phyloP scores from a whole-genome alignment of 257 asterid species.

The Ajuga chamaepitys region DNA sequence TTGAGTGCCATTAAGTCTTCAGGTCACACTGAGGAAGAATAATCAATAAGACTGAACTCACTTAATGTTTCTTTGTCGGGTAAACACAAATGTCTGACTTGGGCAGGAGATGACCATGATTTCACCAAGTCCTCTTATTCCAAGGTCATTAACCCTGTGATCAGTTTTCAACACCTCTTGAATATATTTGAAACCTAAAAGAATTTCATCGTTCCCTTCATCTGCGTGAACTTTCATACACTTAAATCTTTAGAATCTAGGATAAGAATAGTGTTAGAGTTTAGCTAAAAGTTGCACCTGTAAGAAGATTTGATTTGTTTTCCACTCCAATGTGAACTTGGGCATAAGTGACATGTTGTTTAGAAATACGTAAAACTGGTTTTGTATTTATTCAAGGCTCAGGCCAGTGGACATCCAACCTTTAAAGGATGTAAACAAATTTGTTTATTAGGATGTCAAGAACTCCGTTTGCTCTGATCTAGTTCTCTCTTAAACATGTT shows the following conservation, averaged over 20 bases:
- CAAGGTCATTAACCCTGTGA: background rate
- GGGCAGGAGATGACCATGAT: background rate
- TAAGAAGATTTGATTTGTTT: background rate
- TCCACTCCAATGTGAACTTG: background rate
- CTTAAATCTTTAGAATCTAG: background rate
- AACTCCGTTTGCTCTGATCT: background rate
- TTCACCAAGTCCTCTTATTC: background rate
- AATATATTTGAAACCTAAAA: background rate
- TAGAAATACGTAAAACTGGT: background rate
- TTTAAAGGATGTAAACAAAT: background rate
- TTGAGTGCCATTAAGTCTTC: background rate
- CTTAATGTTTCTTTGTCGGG: background rate
- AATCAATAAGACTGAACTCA: background rate
- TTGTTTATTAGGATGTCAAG: background rate
- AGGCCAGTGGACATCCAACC: background rate
- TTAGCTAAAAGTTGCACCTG: background rate
- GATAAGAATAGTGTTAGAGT: background rate
- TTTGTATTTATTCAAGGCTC: background rate
- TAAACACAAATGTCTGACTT: background rate
- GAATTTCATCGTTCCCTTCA: background rate
- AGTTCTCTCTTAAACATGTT: background rate
- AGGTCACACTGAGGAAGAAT: background rate
- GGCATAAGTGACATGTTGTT: background rate
- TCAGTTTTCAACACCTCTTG: background rate
- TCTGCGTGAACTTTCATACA: background rate